These are phyloP conservation scores for Tetrahymena elliotti DNA, from an alignment of 73 alveolate species.

Conservation along the genomic window DNA sequence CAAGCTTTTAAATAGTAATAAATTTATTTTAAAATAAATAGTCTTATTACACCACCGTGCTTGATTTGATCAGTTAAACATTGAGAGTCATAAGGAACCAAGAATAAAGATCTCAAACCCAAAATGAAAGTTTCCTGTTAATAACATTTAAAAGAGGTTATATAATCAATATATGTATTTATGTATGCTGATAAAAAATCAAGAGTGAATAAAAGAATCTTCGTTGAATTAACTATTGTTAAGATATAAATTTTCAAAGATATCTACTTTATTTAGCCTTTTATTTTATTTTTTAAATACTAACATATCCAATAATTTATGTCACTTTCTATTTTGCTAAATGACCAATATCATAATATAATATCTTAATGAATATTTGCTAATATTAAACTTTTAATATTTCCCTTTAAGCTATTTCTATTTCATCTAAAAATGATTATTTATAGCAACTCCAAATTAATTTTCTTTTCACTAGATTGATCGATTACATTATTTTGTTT, in stretches of 20 bases:
- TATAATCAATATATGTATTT: neutral
- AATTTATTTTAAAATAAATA: neutral
- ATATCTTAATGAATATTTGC: no score
- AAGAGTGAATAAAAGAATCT: neutral
- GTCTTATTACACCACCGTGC: slow-evolving; percentile 39
- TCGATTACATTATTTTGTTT: neutral
- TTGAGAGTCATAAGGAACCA: slow-evolving; percentile 39
- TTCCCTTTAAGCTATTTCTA: neutral
- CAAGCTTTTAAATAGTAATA: neutral
- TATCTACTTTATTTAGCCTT: neutral
- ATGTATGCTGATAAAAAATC: neutral
- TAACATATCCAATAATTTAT: neutral
- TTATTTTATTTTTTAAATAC: neutral
- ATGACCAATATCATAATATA: no score
- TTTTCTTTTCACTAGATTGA: neutral
- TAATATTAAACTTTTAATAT: neutral
- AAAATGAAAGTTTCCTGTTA: slow-evolving; percentile 19
- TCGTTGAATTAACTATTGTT: neutral
- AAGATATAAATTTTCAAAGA: neutral
- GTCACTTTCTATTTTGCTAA: neutral
- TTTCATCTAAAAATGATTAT: neutral
- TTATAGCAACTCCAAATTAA: neutral
- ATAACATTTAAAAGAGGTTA: neutral
- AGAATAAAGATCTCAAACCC: slow-evolving; percentile 41
- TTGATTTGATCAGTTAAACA: slow-evolving; percentile 24